A percentile compares a stretch with the other conserved stretches of the same genome.
Conservation (phyloP, 805 yeast species). For the Metschnikowia borealis region DNA sequence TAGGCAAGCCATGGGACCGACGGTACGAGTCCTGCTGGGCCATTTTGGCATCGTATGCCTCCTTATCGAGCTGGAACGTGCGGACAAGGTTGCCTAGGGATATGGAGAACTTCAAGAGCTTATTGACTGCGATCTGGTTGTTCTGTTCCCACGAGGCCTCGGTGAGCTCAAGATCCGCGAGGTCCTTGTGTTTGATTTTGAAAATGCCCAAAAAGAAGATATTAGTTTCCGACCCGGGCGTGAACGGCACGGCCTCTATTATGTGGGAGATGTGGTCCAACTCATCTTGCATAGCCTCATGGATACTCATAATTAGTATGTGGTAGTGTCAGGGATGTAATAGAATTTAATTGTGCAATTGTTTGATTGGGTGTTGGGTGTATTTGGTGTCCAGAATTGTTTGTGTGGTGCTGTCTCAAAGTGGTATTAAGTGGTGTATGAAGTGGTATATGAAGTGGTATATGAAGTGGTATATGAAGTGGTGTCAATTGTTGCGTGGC, state of each 20-base stretch:
- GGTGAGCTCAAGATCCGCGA: slow-evolving; percentile 20
- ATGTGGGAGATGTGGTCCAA: slow-evolving; percentile 24
- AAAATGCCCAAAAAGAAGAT: slow-evolving; percentile 31
- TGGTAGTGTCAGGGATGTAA: too few relatives aligned
- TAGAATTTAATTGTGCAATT: too few relatives aligned
- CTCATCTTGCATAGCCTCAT: slow-evolving; percentile 24
- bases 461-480: too few relatives aligned
- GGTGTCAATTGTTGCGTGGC: too few relatives aligned
- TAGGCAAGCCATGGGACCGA: background rate
- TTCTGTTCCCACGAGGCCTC: slow-evolving; percentile 16
- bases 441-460: too few relatives aligned
- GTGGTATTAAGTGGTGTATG: too few relatives aligned
- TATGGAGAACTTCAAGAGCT: slow-evolving; percentile 38
- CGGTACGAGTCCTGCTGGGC: slow-evolving; percentile 8
- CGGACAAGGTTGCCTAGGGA: slow-evolving; percentile 40
- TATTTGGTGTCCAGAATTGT: background rate
- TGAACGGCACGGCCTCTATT: slow-evolving; percentile 34
- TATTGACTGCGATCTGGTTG: slow-evolving; percentile 33
- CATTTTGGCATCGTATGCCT: slow-evolving; percentile 24
- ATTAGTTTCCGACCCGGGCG: slow-evolving; percentile 13
- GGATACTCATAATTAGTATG: slow-evolving; percentile 8
- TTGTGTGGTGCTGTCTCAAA: too few relatives aligned
- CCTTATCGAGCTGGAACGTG: slow-evolving; percentile 34
- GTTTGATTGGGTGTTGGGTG: background rate
- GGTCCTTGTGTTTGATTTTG: slow-evolving; percentile 22